Evolutionary conservation across 2,329 filamentous ascomycete genomes (phyloP), one percentile per base, ranked within the genome.

Genomic region (Cadophora malorum): DNA sequence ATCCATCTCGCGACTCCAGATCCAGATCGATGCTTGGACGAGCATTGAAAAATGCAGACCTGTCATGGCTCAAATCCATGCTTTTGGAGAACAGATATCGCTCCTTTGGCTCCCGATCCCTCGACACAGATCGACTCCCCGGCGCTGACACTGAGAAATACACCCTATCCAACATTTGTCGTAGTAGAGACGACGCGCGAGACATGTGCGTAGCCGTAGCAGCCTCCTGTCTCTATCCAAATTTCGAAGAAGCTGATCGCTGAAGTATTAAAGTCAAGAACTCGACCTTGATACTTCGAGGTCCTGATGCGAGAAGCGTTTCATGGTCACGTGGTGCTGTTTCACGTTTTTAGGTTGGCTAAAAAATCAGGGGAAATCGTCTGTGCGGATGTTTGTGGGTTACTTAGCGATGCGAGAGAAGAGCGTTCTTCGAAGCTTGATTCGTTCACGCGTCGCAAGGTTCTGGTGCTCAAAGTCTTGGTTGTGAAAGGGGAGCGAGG

Each of bases 161-260:
- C 21, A 59, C 56, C 38, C 56, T 59, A 59, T 59, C 56, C 21
- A 41, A 41, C 56, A 59, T 59, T 35, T 59, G 56, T 59, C 56
- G 35, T 21, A 45, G 35, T 45, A 28, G n/a, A 49, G n/a, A 41
- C 21, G 35, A 25, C n/a, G 35, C 12, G 56, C 6, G 56, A 28
- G 56, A 41, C 56, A 19, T 25, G 33, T 45, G 38, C 33, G 21
- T 35, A 59, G 33, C 56, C 9, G 4, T 38, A 19, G 12, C 21
- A 41, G 56, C 56, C 35, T 58, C 28, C 28, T 56, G n/a, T 45
- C 9, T 25, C 3, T 25, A 19, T 45, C 35, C 12, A 14, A 14
- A 41, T n/a, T 19, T 21, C 12, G 19, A 45, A 41, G 45, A 21
- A 41, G 19, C n/a, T 45, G 56, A 41, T 25, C 16, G 12, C 21